Percentiles rank a stretch among this genome's conserved stretches.
Evolutionary conservation across 345 rosid species (phyloP).

Genomic region (Syzygium aromaticum): DNA sequence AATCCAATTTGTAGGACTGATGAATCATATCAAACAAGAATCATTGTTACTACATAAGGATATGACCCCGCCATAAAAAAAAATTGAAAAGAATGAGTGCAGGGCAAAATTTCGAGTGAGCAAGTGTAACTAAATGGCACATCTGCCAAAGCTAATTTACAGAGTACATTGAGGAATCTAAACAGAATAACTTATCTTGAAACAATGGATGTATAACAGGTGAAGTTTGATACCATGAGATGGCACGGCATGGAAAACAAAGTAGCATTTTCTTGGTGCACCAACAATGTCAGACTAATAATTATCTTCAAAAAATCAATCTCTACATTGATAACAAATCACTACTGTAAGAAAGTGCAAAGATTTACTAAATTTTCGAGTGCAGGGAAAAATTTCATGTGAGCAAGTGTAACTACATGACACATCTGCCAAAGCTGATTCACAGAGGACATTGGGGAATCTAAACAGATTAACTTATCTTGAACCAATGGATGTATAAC

Average conservation of each 20-base stretch:
- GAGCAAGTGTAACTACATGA: neutral
- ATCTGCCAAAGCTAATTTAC: neutral
- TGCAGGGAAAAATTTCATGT: neutral
- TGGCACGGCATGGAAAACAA: neutral
- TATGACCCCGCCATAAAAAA: neutral
- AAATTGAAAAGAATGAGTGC: neutral
- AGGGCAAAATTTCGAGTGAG: neutral
- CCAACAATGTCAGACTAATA: neutral
- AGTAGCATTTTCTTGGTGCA: neutral
- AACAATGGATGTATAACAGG: neutral
- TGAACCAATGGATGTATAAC: neutral
- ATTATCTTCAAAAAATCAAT: no score
- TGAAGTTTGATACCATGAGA: neutral
- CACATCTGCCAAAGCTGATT: neutral
- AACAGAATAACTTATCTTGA: neutral
- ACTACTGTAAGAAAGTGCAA: no score
- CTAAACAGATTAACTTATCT: neutral
- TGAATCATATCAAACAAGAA: slow-evolving; percentile 6
- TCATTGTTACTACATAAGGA: neutral
- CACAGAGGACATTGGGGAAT: neutral
- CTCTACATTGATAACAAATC: no score
- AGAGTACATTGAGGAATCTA: neutral
- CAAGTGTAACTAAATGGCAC: neutral
- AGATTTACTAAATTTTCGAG: neutral
- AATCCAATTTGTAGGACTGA: slow-evolving; percentile 91